Conservation (phyloP, 2,329 filamentous ascomycete species). For the Penicillium brevicompactum region DNA sequence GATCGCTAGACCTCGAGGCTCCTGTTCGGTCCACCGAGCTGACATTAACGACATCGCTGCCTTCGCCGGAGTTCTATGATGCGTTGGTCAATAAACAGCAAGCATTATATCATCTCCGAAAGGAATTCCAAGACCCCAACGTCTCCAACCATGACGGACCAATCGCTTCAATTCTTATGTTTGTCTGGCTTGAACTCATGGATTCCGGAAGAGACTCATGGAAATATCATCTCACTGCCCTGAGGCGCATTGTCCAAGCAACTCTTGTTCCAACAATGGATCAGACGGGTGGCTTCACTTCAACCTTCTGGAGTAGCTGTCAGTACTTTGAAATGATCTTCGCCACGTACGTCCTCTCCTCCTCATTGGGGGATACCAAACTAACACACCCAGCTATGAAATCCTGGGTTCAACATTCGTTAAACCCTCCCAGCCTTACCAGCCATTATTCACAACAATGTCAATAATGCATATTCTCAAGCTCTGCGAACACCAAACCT, state of each 20-base stretch:
- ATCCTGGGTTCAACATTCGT: constrained; percentile 15
- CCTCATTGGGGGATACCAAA: not conserved
- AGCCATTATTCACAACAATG: constrained; percentile 11
- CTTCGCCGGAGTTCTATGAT: not conserved
- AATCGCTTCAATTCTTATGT: constrained; percentile 12
- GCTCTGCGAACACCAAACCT: constrained; percentile 11
- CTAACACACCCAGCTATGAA: constrained; percentile 1
- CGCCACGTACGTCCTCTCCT: not conserved
- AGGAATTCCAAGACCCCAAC: not conserved
- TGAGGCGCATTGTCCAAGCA: constrained; percentile 9
- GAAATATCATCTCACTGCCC: constrained; percentile 13
- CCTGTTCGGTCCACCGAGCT: not conserved
- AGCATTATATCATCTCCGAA: constrained; percentile 9
- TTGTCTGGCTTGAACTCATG: constrained; percentile 13
- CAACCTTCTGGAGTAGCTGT: not conserved
- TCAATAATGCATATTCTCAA: constrained; percentile 7
- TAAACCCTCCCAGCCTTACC: constrained; percentile 7
- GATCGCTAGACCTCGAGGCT: not conserved
- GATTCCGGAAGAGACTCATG: constrained; percentile 16
- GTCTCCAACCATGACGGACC: constrained; percentile 1
- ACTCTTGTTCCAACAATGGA: not conserved
- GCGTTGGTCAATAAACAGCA: constrained; percentile 9
- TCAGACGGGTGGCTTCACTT: not conserved
- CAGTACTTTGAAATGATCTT: constrained; percentile 6
- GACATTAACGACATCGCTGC: not conserved